Base-by-base conservation (phyloP, 495 filamentous ascomycete species). In the Lophiostoma macrostomum region DNA sequence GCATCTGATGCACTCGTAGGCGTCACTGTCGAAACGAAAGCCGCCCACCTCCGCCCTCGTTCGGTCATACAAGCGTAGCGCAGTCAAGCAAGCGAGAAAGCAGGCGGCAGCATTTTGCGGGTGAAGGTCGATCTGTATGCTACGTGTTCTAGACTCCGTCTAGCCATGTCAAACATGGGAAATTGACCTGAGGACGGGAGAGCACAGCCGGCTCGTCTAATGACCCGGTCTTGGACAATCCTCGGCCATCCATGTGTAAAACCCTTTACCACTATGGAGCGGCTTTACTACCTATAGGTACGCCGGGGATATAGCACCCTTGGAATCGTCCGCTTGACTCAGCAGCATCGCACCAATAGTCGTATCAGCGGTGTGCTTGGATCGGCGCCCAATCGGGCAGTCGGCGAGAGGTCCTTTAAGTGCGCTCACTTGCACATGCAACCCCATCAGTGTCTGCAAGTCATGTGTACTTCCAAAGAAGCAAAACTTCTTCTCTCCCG, bases 101-200 rank as follows among this genome's bases (percentile, higher is more conserved):
- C n/a, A n/a, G n/a, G n/a, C n/a, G n/a, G n/a, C n/a, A n/a, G n/a
- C n/a, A n/a, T n/a, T n/a, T n/a, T n/a, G n/a, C n/a, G n/a, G n/a
- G 34, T 16, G 23, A 14, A n/a, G 5, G n/a, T 24, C 48, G 27
- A 18, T 12, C n/a, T 36, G 22, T 27, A 22, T 46, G 31, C 53
- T n/a, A 13, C 34, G 13, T 43, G 53, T 56, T 56, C 53, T 56
- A 56, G 53, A 56, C 53, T 56, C 43, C 44, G 31, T 48, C 38
- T 37, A 47, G 42, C 3, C 42, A 47, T 47, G 42, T 47, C 51
- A 55, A 47, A 47, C 40, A 32, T 24, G 38, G 41, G 42, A 20
- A 4, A 32, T 46, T 53, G 22, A 6, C 19, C n/a, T 47, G 22
- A n/a, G n/a, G n/a, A n/a, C n/a, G n/a, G n/a, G n/a, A n/a, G n/a